These are phyloP conservation scores for Yamadazyma friedrichii DNA, from an alignment of 1,139 yeast species.

Conservation along the genomic window DNA sequence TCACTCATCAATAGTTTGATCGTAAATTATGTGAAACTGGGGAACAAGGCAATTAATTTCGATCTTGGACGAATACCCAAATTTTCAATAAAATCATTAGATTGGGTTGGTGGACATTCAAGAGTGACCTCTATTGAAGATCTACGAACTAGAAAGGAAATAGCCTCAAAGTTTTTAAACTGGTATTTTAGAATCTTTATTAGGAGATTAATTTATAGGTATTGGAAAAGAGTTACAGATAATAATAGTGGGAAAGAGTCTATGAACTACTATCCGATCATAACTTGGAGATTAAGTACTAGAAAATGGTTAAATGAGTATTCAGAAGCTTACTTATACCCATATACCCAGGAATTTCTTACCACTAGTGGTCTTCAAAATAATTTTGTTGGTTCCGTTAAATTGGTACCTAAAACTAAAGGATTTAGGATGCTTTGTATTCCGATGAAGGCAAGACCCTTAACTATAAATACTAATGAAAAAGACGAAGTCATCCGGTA, in stretches of 20 bases:
- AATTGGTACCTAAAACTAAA: slow-evolving; percentile 54
- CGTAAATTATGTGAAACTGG: slow-evolving; percentile 36
- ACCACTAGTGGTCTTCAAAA: slow-evolving; percentile 9
- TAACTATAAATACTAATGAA: slow-evolving; percentile 8
- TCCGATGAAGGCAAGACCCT: slow-evolving; percentile 37
- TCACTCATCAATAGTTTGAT: slow-evolving; percentile 35
- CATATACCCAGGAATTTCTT: slow-evolving; percentile 11
- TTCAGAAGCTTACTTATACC: slow-evolving; percentile 26
- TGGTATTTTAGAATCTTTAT: slow-evolving; percentile 62
- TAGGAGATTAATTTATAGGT: slow-evolving; percentile 46
- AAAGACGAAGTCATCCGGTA: slow-evolving; percentile 18
- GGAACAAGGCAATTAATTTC: slow-evolving; percentile 27
- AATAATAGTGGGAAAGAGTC: slow-evolving; percentile 29
- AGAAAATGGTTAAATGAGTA: slow-evolving; percentile 41
- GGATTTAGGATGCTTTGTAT: slow-evolving; percentile 62
- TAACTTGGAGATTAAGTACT: slow-evolving; percentile 53
- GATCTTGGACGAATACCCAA: slow-evolving; percentile 21
- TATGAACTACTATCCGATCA: slow-evolving; percentile 54
- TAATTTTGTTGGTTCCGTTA: slow-evolving; percentile 33
- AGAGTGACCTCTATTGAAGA: slow-evolving; percentile 28
- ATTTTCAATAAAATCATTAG: slow-evolving; percentile 38
- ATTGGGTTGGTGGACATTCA: slow-evolving; percentile 44
- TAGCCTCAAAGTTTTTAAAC: slow-evolving; percentile 41
- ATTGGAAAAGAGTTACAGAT: slow-evolving; percentile 67
- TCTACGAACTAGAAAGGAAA: slow-evolving; percentile 7